A percentile compares a stretch with the other conserved stretches of the same genome.
Evolutionary conservation across 2,329 filamentous ascomycete genomes (phyloP).

Genomic region (Fusarium nurragi): DNA sequence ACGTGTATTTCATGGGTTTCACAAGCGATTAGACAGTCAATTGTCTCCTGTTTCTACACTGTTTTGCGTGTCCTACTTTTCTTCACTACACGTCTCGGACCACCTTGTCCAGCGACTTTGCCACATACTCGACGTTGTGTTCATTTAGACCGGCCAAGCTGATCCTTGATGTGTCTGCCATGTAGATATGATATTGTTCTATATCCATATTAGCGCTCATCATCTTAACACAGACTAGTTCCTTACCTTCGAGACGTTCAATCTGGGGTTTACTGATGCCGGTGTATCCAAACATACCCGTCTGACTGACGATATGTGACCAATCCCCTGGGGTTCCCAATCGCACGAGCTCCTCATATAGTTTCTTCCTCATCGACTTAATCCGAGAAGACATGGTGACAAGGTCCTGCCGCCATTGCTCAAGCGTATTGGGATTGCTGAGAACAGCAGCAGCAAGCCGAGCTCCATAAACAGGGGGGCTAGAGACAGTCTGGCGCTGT

Average conservation of each 20-base stretch:
- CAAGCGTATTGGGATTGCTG: slow-evolving; percentile 37
- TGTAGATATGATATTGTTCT: slow-evolving; percentile 52
- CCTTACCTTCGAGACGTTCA: slow-evolving; percentile 45
- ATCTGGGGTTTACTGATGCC: slow-evolving; percentile 62
- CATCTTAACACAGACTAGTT: rapidly evolving
- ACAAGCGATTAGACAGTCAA: neutral
- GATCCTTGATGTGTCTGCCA: slow-evolving; percentile 52
- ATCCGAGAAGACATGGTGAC: slow-evolving; percentile 51
- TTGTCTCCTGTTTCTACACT: neutral
- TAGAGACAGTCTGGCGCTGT: slow-evolving; percentile 50
- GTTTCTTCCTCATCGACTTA: slow-evolving; percentile 46
- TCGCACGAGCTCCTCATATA: slow-evolving; percentile 47
- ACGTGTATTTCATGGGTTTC: too few species aligned
- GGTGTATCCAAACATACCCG: slow-evolving; percentile 56
- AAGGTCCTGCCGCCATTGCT: slow-evolving; percentile 50
- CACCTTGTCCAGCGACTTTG: slow-evolving; percentile 27
- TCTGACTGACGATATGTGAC: slow-evolving; percentile 51
- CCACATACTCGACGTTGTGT: slow-evolving; percentile 45
- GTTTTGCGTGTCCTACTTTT: neutral
- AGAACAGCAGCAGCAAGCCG: slow-evolving; percentile 49
- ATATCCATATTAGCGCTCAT: neutral
- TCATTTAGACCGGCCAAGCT: slow-evolving; percentile 53
- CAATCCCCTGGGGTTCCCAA: slow-evolving; percentile 50
- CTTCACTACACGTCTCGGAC: slow-evolving; percentile 8
- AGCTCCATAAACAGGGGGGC: slow-evolving; percentile 50